These are phyloP conservation scores for Furcasterigmium sp. DNA, from an alignment of 2,329 filamentous ascomycete genomes.

Conservation along the genomic window DNA sequence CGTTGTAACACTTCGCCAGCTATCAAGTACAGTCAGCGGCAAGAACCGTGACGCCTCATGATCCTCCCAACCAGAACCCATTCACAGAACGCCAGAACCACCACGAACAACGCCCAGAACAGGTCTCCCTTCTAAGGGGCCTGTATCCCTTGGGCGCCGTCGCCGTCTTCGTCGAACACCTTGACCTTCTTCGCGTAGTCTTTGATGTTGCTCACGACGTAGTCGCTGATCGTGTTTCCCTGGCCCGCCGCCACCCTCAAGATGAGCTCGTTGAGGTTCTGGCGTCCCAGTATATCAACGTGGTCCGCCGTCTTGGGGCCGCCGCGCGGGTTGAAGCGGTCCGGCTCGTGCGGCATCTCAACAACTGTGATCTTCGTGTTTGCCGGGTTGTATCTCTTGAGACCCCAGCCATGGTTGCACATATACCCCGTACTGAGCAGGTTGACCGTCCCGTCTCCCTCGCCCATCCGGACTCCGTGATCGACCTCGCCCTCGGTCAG, in stretches of 20 bases:
- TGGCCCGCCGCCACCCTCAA: constrained; percentile 79
- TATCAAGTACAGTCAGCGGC: too few relatives aligned
- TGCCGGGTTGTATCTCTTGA: constrained; percentile 90
- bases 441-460: constrained; percentile 94
- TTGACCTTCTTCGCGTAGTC: constrained; percentile 81
- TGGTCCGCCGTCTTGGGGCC: constrained; percentile 76
- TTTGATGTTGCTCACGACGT: constrained; percentile 73
- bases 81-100: too few relatives aligned
- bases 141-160: too few relatives aligned
- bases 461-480: constrained; percentile 90
- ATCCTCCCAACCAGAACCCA: too few relatives aligned
- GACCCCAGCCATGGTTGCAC: constrained; percentile 92
- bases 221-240: constrained; percentile 73
- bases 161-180: constrained; percentile 65
- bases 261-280: constrained; percentile 86
- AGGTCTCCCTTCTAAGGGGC: too few relatives aligned
- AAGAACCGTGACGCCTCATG: too few relatives aligned
- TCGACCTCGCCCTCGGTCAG: constrained; percentile 60
- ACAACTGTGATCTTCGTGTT: constrained; percentile 75
- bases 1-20: too few relatives aligned
- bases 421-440: constrained; percentile 91
- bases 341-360: constrained; percentile 96
- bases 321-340: constrained; percentile 79
- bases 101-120: too few relatives aligned
- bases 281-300: constrained; percentile 88